Evolutionary conservation across 2,329 filamentous ascomycete genomes (phyloP), one percentile per base, ranked within the genome.

Genomic region (Mycocentrospora acerina): DNA sequence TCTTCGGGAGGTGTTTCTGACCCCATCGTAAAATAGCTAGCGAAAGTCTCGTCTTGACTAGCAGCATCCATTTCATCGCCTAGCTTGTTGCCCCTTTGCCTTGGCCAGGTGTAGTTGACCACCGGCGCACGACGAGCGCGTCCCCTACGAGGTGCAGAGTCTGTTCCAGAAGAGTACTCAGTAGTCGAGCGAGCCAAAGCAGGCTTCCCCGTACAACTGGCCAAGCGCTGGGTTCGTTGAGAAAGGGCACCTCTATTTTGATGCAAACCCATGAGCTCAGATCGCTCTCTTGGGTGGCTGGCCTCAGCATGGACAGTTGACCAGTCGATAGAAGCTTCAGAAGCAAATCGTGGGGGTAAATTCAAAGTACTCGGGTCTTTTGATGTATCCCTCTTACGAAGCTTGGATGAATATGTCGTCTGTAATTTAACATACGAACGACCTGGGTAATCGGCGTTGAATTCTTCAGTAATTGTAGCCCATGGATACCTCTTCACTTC

Each of bases 401-500:
- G 27, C 7, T 45, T 46, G 2, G 36, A 44, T 1, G 58, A 64
- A 22, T 65, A 69, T 3, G 50, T 47, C 10, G 45, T 58, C 25
- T 65, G 58, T 0, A 67, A 39, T 7, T 46, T 44, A 4, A 27
- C 14, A 10, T 53, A 53, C 8, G 36, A 57, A 3, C 72, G 57
- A 9, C 51, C 42, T 2, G 62, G 55, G 32, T 71, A 67, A 18
- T 67, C 52, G 2, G 26, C 38, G 17, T 49, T 41, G 10, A 53
- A 62, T 25, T 53, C 51, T 4, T 41, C 25, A 0, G 55, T 53
- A 7, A 74, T 70, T 1, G 64, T 48, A 2, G 49, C 37, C 69
- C 70, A 74, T 7, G 42, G 41, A 3, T 60, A 42, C 6, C 51
- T 48, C 24, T 69, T 64, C 0, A 68, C 65, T 36, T 72, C 70